These are phyloP conservation scores for Aspergillus proliferans DNA, from an alignment of 2,329 filamentous ascomycete species.

Conservation along the genomic window DNA sequence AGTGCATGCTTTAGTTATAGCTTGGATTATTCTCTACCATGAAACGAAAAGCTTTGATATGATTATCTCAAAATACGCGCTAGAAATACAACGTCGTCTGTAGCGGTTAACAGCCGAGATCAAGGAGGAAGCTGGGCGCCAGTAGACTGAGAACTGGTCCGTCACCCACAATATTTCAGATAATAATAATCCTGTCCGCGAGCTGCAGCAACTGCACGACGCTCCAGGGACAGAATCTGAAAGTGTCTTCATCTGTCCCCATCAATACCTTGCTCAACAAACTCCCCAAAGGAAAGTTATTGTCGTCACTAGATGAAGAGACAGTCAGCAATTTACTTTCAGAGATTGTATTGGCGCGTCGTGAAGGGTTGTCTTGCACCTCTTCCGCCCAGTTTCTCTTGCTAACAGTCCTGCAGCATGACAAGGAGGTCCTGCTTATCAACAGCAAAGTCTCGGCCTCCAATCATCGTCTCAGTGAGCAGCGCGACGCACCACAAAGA, in stretches of 20 bases:
- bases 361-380: not conserved
- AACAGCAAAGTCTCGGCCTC: not conserved
- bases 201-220: not conserved
- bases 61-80: not conserved
- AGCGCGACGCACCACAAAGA: no score
- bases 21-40: not conserved
- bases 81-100: not conserved
- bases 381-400: not conserved
- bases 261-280: not conserved
- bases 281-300: not conserved
- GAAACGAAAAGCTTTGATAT: not conserved
- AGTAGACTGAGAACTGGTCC: no score
- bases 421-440: not conserved
- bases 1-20: not conserved
- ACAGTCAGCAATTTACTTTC: not conserved
- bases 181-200: no score
- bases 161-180: no score
- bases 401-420: not conserved
- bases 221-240: not conserved
- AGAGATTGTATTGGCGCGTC: not conserved
- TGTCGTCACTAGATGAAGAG: not conserved
- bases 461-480: not conserved
- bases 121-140: no score
- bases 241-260: not conserved
- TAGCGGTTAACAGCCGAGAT: not conserved